These are phyloP conservation scores for Apiotrichum brassicae DNA, from an alignment of 1,284 basidiomycete species.

Conservation along the genomic window DNA sequence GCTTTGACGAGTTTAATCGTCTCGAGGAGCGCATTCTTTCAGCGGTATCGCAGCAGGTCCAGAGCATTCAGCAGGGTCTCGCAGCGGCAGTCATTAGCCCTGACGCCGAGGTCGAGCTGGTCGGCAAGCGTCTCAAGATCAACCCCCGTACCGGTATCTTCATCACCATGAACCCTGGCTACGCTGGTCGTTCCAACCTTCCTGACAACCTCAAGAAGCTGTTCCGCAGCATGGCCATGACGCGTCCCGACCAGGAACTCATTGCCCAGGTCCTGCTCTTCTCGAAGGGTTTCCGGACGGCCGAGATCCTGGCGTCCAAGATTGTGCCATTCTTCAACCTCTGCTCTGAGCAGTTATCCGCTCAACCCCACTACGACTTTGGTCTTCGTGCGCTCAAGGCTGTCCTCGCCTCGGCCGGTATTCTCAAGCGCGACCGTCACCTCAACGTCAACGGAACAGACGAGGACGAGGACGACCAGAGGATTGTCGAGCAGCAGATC, in stretches of 20 bases:
- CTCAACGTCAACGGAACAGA: slow-evolving; percentile 32
- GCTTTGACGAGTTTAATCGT: slow-evolving; percentile 97
- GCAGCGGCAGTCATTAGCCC: slow-evolving; percentile 72
- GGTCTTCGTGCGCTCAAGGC: slow-evolving; percentile 96
- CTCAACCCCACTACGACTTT: slow-evolving; percentile 99
- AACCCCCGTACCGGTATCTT: slow-evolving; percentile 96
- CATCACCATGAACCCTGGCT: slow-evolving; percentile 97
- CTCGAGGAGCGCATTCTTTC: slow-evolving; percentile 96
- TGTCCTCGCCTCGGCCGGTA: slow-evolving; percentile 93
- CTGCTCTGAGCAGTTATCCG: slow-evolving; percentile 91
- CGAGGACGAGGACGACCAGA: slow-evolving; percentile 51
- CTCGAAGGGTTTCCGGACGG: slow-evolving; percentile 97
- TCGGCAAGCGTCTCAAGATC: slow-evolving; percentile 87
- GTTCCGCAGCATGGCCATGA: slow-evolving; percentile 88
- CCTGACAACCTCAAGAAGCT: slow-evolving; percentile 82
- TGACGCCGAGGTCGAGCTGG: slow-evolving; percentile 86
- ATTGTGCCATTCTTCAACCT: slow-evolving; percentile 99
- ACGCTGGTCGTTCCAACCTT: slow-evolving; percentile 89
- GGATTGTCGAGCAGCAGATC: slow-evolving; percentile 85
- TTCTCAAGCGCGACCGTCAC: slow-evolving; percentile 86
- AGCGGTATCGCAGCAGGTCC: slow-evolving; percentile 98
- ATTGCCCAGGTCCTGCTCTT: slow-evolving; percentile 99
- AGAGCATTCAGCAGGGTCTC: slow-evolving; percentile 95
- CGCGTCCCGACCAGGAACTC: slow-evolving; percentile 91
- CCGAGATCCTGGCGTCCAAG: slow-evolving; percentile 91